Evolutionary conservation across 176 grass and related monocot species (phyloP).

Genomic region (Secale cereale): DNA sequence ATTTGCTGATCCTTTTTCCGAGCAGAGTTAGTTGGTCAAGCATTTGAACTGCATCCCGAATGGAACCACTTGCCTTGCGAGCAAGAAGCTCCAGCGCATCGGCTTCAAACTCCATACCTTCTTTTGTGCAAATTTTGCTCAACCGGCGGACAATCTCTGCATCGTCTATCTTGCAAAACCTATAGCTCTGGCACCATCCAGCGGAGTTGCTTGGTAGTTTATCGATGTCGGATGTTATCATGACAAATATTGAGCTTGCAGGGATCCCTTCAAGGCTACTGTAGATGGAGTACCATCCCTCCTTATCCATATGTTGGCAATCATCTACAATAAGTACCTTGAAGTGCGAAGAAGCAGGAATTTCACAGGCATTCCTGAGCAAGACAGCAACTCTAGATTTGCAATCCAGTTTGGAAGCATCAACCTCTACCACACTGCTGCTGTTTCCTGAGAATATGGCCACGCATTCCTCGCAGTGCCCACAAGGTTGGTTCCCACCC

Average conservation of each 20-base stretch:
- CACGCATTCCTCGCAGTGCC: constrained; percentile 61
- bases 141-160: constrained; percentile 46
- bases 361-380: constrained; percentile 54
- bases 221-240: constrained; percentile 81
- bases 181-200: constrained; percentile 69
- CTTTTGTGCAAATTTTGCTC: constrained; percentile 76
- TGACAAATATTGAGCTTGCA: constrained; percentile 69
- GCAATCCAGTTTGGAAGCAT: constrained; percentile 77
- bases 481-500: constrained; percentile 54
- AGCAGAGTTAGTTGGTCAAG: constrained; percentile 89
- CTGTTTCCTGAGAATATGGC: constrained; percentile 59
- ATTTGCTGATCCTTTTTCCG: constrained; percentile 75
- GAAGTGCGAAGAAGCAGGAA: constrained; percentile 53
- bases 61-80: constrained; percentile 66
- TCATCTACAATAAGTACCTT: constrained; percentile 84
- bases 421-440: constrained; percentile 56
- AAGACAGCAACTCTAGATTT: constrained; percentile 52
- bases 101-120: constrained; percentile 69
- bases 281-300: constrained; percentile 69
- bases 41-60: constrained; percentile 74
- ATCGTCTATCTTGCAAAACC: constrained; percentile 65
- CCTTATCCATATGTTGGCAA: constrained; percentile 72
- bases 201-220: constrained; percentile 58
- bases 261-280: constrained; percentile 69
- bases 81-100: constrained; percentile 76